These are phyloP conservation scores for Brassica cretica DNA, from an alignment of 345 rosid genomes.

Conservation along the genomic window DNA sequence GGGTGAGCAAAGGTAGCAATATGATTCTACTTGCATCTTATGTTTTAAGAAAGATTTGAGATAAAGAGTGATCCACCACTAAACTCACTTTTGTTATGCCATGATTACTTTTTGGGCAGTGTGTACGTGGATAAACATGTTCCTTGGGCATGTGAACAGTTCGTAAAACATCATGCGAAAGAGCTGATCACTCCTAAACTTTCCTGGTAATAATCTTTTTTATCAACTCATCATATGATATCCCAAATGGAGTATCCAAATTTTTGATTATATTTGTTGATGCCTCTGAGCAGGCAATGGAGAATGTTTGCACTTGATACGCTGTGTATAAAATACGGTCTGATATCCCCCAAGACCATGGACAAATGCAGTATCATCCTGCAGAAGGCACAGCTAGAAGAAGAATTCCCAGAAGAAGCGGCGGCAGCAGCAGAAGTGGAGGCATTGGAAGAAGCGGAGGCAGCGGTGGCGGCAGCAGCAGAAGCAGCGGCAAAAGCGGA, in stretches of 20 bases:
- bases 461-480: not conserved
- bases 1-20: not conserved
- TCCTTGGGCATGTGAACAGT: not conserved
- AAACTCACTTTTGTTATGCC: not conserved
- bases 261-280: not conserved
- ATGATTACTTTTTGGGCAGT: not conserved
- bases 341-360: not conserved
- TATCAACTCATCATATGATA: not conserved
- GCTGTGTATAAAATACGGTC: not conserved
- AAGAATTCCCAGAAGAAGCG: not conserved
- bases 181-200: not conserved
- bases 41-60: not conserved
- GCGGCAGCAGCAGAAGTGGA: not conserved
- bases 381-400: not conserved
- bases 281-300: not conserved
- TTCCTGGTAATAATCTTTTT: not conserved
- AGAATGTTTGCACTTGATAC: not conserved
- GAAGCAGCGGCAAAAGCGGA: not conserved
- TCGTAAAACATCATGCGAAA: not conserved
- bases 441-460: not conserved
- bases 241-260: not conserved
- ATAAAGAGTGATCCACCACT: not conserved
- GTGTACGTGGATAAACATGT: not conserved
- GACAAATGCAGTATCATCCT: not conserved
- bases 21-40: not conserved